These are phyloP conservation scores for Penicillium sp. DNA, from an alignment of 2,329 filamentous ascomycete genomes.

Conservation along the genomic window DNA sequence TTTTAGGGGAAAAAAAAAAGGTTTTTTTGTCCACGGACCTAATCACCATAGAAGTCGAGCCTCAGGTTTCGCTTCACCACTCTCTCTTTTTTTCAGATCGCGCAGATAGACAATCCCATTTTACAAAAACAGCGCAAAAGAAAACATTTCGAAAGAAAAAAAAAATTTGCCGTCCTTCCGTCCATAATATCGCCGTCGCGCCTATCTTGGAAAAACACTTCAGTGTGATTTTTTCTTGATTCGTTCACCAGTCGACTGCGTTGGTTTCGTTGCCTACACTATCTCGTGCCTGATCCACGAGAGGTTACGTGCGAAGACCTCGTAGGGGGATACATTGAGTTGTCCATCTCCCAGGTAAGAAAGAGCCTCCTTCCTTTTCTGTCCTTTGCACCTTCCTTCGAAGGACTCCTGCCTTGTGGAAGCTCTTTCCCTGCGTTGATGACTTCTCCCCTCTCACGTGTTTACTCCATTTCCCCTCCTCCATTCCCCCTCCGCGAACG, in stretches of 20 bases:
- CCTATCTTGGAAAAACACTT: constrained; percentile 34
- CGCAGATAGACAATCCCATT: constrained; percentile 26
- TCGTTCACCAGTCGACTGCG: constrained; percentile 9
- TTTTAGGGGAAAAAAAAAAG: constrained; percentile 7
- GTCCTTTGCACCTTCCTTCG: background rate
- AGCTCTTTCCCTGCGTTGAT: background rate
- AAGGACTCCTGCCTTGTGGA: background rate
- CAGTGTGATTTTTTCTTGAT: constrained; percentile 34
- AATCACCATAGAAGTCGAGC: constrained; percentile 4
- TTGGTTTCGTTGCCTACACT: constrained; percentile 8
- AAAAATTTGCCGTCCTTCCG: constrained; percentile 14
- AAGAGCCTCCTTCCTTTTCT: constrained; percentile 28
- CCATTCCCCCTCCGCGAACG: background rate
- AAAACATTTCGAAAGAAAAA: constrained; percentile 14
- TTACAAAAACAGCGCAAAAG: constrained; percentile 13
- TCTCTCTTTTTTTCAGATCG: constrained; percentile 24
- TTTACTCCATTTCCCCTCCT: background rate
- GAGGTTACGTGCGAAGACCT: constrained; percentile 13
- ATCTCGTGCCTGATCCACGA: constrained; percentile 8
- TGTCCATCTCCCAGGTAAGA: constrained; percentile 84
- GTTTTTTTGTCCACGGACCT: constrained; percentile 1
- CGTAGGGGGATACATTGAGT: constrained; percentile 88
- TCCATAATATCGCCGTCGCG: constrained; percentile 12
- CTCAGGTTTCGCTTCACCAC: constrained; percentile 18
- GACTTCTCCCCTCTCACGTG: background rate